Evolutionary conservation across 768 basidiomycete species (phyloP).

Genomic region (Mycena maculata): DNA sequence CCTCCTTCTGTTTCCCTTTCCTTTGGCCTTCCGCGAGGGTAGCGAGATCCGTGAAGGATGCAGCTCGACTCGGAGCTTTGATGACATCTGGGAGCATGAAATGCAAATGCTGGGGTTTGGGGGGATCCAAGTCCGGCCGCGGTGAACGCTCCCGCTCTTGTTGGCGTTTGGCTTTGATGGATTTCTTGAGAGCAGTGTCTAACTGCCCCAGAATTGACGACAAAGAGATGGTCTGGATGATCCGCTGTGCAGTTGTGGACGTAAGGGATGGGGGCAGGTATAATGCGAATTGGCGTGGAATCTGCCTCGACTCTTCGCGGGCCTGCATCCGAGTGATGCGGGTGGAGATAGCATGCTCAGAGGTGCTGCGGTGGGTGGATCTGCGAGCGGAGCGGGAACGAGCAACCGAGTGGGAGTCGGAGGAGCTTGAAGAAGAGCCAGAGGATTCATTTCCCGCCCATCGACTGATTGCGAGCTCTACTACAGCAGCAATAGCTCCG

Average conservation of each 20-base stretch:
- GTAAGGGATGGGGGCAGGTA: conserved; percentile 62
- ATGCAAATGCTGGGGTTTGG: conserved; percentile 40
- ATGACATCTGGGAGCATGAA: conserved; percentile 49
- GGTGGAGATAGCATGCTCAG: conserved; percentile 70
- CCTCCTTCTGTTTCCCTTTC: conserved; percentile 63
- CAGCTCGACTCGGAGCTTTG: conserved; percentile 41
- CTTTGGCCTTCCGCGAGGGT: conserved; percentile 38
- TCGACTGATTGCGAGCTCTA: conserved; percentile 77
- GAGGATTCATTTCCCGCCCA: conserved; percentile 71
- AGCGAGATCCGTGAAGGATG: conserved; percentile 44
- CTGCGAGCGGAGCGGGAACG: conserved; percentile 55
- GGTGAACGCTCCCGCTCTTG: conserved; percentile 39
- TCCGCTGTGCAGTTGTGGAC: conserved; percentile 36
- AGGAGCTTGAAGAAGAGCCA: conserved; percentile 44
- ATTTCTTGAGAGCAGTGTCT: conserved; percentile 58
- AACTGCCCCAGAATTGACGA: conserved; percentile 61
- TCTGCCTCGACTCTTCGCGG: conserved; percentile 66
- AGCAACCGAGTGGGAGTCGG: conserved; percentile 53
- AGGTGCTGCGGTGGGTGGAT: conserved; percentile 58
- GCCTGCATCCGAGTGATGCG: conserved; percentile 70
- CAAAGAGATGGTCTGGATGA: conserved; percentile 60
- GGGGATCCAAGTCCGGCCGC: conserved; percentile 9
- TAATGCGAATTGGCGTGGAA: conserved; percentile 73
- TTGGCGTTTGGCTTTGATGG: conserved; percentile 46
- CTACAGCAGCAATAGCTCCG: conserved; percentile 67